These are phyloP conservation scores for Diaporthe australafricana DNA, from an alignment of 2,329 filamentous ascomycete genomes.

Conservation along the genomic window DNA sequence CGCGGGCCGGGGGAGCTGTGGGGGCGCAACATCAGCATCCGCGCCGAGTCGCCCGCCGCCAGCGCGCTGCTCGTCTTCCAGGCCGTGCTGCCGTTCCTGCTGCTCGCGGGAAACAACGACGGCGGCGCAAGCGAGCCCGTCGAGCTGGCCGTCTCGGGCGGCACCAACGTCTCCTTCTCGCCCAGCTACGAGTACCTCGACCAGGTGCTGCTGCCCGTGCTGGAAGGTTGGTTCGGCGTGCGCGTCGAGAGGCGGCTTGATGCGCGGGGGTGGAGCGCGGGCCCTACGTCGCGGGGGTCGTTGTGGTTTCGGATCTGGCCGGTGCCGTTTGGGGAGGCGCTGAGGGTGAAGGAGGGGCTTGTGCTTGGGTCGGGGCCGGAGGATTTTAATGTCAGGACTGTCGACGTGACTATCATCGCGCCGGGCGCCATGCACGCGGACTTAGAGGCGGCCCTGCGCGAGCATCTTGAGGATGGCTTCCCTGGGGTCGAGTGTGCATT, in stretches of 20 bases:
- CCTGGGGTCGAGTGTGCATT: constrained; percentile 58
- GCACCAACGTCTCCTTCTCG: constrained; percentile 69
- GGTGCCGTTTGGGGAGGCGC: constrained; percentile 45
- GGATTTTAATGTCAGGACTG: constrained; percentile 52
- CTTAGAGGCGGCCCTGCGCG: constrained; percentile 54
- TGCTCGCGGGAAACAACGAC: constrained; percentile 62
- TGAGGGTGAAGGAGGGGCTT: constrained; percentile 49
- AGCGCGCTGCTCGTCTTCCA: constrained; percentile 70
- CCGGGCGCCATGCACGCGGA: constrained; percentile 56
- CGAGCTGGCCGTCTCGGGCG: constrained; percentile 64
- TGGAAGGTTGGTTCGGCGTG: constrained; percentile 63
- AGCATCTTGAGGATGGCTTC: constrained; percentile 55
- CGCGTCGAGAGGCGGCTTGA: constrained; percentile 57
- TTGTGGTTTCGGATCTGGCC: constrained; percentile 60
- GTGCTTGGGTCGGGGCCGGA: background rate
- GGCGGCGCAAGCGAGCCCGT: constrained; percentile 59
- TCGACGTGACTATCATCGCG: constrained; percentile 65
- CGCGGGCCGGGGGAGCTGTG: constrained; percentile 52
- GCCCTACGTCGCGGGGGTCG: constrained; percentile 51
- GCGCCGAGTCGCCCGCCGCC: constrained; percentile 61
- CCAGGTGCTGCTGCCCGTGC: constrained; percentile 67
- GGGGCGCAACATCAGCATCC: constrained; percentile 60
- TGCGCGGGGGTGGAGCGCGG: constrained; percentile 63
- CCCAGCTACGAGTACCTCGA: constrained; percentile 72
- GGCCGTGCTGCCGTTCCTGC: constrained; percentile 68